Evolutionary conservation across 164 flowering plant species (phyloP).

Genomic region (Buxus sempervirens): DNA sequence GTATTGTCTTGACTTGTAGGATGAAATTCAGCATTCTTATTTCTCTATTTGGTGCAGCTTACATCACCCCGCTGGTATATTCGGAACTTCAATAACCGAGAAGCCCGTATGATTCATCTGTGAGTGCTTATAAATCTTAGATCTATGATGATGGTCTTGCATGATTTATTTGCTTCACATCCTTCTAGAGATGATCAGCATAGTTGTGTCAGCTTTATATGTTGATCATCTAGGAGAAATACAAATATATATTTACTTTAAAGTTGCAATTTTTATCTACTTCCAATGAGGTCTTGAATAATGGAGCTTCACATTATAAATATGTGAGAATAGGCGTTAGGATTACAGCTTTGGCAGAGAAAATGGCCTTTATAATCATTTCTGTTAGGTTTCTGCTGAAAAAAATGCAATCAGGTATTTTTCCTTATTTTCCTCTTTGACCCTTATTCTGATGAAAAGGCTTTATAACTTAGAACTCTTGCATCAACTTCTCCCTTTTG

Average conservation of each 20-base stretch:
- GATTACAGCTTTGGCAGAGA: too few species aligned
- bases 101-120: slow-evolving; percentile 80
- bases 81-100: slow-evolving; percentile 53
- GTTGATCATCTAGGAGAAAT: not conserved
- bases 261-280: not conserved
- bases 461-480: too few species aligned
- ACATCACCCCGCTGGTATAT: slow-evolving; percentile 89
- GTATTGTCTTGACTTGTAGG: too few species aligned
- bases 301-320: too few species aligned
- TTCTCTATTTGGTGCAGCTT: slow-evolving; percentile 37
- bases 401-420: too few species aligned
- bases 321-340: too few species aligned
- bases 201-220: not conserved
- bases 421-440: too few species aligned
- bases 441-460: too few species aligned
- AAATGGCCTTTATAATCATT: too few species aligned
- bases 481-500: too few species aligned
- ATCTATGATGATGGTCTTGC: not conserved
- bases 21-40: not conserved
- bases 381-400: too few species aligned
- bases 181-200: not conserved
- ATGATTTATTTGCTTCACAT: not conserved
- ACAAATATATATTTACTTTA: not conserved
- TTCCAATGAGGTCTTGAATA: too few species aligned
- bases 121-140: slow-evolving; percentile 33